phyloP scores from a whole-genome alignment of 179 eudicot species.

The Pouteria campechiana region DNA sequence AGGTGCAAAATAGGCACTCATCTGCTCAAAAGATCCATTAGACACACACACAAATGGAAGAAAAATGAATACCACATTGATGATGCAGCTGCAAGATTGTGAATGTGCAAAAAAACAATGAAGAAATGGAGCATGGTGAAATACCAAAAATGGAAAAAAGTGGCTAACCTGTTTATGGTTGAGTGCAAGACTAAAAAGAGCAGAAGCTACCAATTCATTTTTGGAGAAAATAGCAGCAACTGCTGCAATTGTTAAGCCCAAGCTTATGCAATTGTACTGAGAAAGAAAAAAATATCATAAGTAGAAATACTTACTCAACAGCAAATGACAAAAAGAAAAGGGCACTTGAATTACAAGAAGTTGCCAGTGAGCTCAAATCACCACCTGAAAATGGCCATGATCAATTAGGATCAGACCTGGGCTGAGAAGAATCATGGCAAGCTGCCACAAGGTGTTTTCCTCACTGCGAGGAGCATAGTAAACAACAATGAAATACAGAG shows the following conservation, averaged over 20 bases:
- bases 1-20: constrained; percentile 99
- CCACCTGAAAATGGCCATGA: constrained; percentile 98
- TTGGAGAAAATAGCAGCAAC: constrained; percentile 61
- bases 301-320: not conserved
- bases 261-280: constrained; percentile 93
- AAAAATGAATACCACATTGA: constrained; percentile 4
- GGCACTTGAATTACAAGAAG: no score
- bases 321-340: not conserved
- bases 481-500: constrained; percentile 39
- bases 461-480: constrained; percentile 29
- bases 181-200: constrained; percentile 65
- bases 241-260: constrained; percentile 83
- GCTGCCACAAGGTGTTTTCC: constrained; percentile 53
- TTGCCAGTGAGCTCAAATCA: no score
- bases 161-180: constrained; percentile 94
- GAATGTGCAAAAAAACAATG: not conserved
- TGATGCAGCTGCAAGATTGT: not conserved
- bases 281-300: constrained; percentile 1
- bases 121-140: not conserved
- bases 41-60: constrained; percentile 2
- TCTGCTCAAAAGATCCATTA: constrained; percentile 59
- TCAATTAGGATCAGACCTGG: constrained; percentile 83
- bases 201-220: constrained; percentile 67
- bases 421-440: constrained; percentile 59
- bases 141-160: not conserved